These are phyloP conservation scores for Thraustochytrium sp. DNA, from an alignment of 352 stramenopile genomes.

Conservation along the genomic window DNA sequence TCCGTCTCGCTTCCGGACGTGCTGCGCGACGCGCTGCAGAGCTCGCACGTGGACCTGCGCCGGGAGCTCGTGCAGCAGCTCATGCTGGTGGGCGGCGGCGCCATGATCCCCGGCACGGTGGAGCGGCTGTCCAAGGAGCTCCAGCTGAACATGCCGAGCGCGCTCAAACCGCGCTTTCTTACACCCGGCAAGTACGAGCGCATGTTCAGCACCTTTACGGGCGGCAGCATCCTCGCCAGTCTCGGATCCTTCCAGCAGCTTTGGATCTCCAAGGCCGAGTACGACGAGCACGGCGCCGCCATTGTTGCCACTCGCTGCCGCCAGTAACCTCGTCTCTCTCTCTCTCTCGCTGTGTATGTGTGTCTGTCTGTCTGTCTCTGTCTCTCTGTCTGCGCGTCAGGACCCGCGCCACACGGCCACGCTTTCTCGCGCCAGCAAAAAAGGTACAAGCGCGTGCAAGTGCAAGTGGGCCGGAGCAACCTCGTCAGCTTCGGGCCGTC, in stretches of 20 bases:
- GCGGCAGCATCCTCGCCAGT: slow-evolving; percentile 93
- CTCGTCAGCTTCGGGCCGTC: too few relatives aligned
- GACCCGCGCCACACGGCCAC: too few relatives aligned
- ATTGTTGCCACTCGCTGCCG: slow-evolving; percentile 3
- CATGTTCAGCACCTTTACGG: slow-evolving; percentile 60
- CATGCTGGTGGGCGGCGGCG: slow-evolving; percentile 35
- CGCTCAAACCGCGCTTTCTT: slow-evolving; percentile 36
- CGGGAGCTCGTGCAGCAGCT: slow-evolving; percentile 41
- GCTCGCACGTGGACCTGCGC: slow-evolving; percentile 43
- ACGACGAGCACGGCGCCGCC: slow-evolving; percentile 20
- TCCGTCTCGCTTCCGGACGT: background rate
- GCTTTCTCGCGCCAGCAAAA: too few relatives aligned
- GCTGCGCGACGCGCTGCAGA: slow-evolving; percentile 11
- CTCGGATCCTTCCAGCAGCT: slow-evolving; percentile 97
- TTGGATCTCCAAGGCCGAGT: slow-evolving; percentile 74
- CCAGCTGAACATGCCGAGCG: background rate
- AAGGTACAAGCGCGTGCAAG: too few relatives aligned
- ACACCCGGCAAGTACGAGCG: slow-evolving; percentile 17
- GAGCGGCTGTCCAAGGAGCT: slow-evolving; percentile 27
- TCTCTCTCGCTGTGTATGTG: too few relatives aligned
- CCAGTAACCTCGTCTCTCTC: too few relatives aligned
- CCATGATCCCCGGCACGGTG: slow-evolving; percentile 17
- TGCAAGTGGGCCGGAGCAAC: too few relatives aligned
- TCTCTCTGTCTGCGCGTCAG: too few relatives aligned
- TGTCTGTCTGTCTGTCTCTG: too few relatives aligned